A percentile compares a stretch with the other conserved stretches of the same genome.
phyloP scores from a whole-genome alignment of 768 basidiomycete species.

The Mycena alexandri region DNA sequence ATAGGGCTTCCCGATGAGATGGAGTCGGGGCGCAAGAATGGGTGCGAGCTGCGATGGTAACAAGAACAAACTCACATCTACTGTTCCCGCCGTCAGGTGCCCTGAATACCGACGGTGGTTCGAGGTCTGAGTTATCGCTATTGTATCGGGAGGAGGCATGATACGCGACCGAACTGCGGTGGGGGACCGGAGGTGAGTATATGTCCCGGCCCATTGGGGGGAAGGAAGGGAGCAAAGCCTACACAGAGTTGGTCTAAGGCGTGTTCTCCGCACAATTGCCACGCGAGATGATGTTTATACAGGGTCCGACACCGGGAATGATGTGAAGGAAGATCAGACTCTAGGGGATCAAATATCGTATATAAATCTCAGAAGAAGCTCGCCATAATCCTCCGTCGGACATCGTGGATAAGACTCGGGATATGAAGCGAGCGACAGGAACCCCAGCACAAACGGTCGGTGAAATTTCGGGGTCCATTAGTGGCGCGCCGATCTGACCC shows the following conservation, averaged over 20 bases:
- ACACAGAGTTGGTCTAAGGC: neutral
- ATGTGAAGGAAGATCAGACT: slow-evolving; percentile 21
- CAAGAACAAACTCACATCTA: slow-evolving; percentile 63
- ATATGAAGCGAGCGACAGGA: neutral
- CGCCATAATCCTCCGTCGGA: neutral
- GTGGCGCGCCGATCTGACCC: slow-evolving; percentile 15
- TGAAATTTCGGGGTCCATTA: slow-evolving; percentile 15
- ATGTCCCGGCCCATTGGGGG: slow-evolving; percentile 29
- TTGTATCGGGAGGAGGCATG: slow-evolving; percentile 63
- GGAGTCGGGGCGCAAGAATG: slow-evolving; percentile 57
- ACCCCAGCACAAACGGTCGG: neutral
- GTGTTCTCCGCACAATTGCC: slow-evolving; percentile 36
- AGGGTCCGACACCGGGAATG: slow-evolving; percentile 26
- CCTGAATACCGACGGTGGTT: slow-evolving; percentile 79
- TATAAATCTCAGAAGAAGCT: neutral
- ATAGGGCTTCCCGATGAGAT: slow-evolving; percentile 24
- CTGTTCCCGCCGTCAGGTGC: slow-evolving; percentile 63
- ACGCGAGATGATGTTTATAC: slow-evolving; percentile 33
- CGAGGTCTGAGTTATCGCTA: slow-evolving; percentile 82
- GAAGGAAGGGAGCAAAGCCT: slow-evolving; percentile 21
- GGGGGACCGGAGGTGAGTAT: slow-evolving; percentile 5
- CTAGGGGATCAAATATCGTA: slow-evolving; percentile 12
- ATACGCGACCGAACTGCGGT: slow-evolving; percentile 2
- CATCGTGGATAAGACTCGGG: neutral
- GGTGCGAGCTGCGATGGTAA: slow-evolving; percentile 58